Evolutionary conservation across 2,329 filamentous ascomycete species (phyloP).

Genomic region (Colletotrichum incanum): DNA sequence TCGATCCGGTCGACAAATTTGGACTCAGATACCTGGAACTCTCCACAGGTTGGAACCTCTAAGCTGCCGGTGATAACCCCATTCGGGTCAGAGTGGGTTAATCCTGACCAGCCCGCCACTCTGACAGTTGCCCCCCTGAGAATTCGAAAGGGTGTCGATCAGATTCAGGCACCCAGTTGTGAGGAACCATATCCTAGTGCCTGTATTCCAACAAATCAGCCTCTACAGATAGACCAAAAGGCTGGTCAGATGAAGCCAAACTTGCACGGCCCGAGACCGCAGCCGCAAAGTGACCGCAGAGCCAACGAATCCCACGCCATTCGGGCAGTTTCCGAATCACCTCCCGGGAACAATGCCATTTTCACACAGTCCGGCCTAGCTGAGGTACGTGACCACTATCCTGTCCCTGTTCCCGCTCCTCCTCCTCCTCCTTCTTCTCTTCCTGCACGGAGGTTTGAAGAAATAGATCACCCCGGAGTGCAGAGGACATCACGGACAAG

Average conservation of each 20-base stretch:
- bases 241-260: neutral
- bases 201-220: neutral
- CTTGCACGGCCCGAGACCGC: neutral
- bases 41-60: neutral
- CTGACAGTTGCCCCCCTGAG: neutral
- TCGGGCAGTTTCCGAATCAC: neutral
- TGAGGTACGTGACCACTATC: neutral
- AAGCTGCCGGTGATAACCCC: neutral
- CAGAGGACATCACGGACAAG: neutral
- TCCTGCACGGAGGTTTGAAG: neutral
- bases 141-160: neutral
- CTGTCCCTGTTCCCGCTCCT: neutral
- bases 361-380: neutral
- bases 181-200: neutral
- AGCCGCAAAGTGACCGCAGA: neutral
- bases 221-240: neutral
- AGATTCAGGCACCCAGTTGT: no score
- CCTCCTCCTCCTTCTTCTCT: neutral
- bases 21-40: slow-evolving; percentile 2
- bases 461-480: neutral
- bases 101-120: neutral
- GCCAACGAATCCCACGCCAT: neutral
- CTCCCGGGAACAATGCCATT: neutral
- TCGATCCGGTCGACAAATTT: slow-evolving; percentile 7
- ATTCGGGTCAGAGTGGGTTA: neutral